Conservation (phyloP, 805 yeast species). For the Lachancea nothofagi region DNA sequence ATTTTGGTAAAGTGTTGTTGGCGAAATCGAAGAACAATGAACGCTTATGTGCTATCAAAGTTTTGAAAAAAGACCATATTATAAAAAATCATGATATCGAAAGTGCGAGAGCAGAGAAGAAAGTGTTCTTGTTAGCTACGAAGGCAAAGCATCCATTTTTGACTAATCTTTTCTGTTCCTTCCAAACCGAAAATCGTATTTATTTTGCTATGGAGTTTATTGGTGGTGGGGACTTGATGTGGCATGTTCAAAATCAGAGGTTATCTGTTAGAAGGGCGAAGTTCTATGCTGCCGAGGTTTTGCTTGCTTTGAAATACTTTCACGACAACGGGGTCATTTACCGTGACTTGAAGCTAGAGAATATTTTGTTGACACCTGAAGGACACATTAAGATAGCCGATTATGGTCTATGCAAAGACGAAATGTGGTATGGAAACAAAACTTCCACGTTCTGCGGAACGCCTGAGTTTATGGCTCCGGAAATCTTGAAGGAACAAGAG, state of each 20-base stretch:
- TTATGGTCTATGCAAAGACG: constrained; percentile 95
- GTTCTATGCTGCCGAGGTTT: constrained; percentile 94
- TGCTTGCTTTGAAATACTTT: constrained; percentile 83
- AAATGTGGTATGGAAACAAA: constrained; percentile 76
- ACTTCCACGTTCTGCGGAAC: constrained; percentile 98
- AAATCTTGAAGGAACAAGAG: constrained; percentile 85
- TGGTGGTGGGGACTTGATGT: constrained; percentile 98
- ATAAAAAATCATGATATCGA: constrained; percentile 95
- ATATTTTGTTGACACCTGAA: constrained; percentile 77
- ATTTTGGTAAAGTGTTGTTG: constrained; percentile 96
- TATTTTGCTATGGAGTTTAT: constrained; percentile 98
- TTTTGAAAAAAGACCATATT: constrained; percentile 90
- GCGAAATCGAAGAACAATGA: constrained; percentile 86
- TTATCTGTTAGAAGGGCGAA: constrained; percentile 89
- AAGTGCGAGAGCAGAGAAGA: constrained; percentile 88
- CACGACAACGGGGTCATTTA: constrained; percentile 95
- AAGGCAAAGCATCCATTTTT: constrained; percentile 89
- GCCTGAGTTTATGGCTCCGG: constrained; percentile 99
- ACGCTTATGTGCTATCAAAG: constrained; percentile 89
- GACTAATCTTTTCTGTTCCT: constrained; percentile 85
- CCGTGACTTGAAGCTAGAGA: constrained; percentile 93
- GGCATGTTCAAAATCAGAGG: constrained; percentile 94
- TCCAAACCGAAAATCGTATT: constrained; percentile 95
- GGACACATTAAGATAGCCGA: constrained; percentile 98
- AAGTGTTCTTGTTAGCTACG: constrained; percentile 80